Evolutionary conservation across 1,284 basidiomycete species (phyloP), one percentile per base, ranked within the genome.

Genomic region (Cystobasidium sp.): DNA sequence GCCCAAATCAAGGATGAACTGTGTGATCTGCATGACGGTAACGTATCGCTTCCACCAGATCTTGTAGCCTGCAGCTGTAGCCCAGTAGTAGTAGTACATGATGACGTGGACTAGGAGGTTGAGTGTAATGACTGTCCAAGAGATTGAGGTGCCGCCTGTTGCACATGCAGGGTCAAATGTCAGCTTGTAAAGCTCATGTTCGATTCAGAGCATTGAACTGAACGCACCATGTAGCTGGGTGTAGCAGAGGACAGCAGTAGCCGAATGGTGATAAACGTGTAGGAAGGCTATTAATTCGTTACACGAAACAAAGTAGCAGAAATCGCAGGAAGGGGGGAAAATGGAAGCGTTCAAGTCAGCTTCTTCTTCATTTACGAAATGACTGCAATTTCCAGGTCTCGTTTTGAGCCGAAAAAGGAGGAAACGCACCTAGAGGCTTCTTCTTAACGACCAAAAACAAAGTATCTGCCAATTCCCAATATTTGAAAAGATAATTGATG

Each of bases 21-120:
- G 95, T 52, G 87, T 88, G 81, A 99, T 99, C 85, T 99, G 97
- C 88, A 97, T 90, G 49, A 88, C 89, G 62, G 96, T 98, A 78
- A 98, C 85, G 83, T 94, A 92, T 84, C 95, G 94, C 86, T 97
- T 97, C 94, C 95, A 97, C 95, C 95, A 97, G 84, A 97, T 93
- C 84, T 87, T 92, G 81, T 91, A 91, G 79, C 95, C 95, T 80
- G 94, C 93, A 70, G 95, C 94, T 69, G 95, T 97, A 53, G 93
- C 94, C 84, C 90, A 97, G 85, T 97, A 97, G 85, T 97, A 97
- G 84, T 98, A 97, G 85, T 97, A 99, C 97, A 99, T 99, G 80
- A 98, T 85, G 81, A 99, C 94, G 84, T 99, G 97, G 63, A 99
- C 97, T 74, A 87, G 84, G 75, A 99, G 86, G 86, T 99, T 99